Conservation (phyloP, 108 stramenopile genomes). For the Cylindrotheca fusiformis region DNA sequence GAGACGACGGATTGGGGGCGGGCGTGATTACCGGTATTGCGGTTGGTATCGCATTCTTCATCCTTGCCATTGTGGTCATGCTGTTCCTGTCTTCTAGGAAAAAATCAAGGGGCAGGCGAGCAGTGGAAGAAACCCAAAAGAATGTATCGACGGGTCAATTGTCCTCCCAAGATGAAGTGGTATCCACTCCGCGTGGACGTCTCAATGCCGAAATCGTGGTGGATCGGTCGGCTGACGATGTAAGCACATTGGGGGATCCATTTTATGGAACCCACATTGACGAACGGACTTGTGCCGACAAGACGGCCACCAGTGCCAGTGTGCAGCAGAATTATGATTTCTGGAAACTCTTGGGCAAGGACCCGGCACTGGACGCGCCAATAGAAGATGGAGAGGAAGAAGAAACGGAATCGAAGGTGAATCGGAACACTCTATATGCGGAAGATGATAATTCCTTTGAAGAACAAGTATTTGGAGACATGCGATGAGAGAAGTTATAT, state of each 20-base stretch:
- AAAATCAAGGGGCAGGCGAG: not conserved
- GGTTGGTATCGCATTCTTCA: not conserved
- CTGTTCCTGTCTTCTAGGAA: too few relatives aligned
- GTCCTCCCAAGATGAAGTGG: not conserved
- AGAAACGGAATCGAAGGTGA: not conserved
- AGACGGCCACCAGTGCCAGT: constrained; percentile 11
- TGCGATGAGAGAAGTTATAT: too few relatives aligned
- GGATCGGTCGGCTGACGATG: constrained; percentile 6
- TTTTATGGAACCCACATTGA: constrained; percentile 1
- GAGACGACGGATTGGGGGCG: not conserved
- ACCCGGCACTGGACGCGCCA: not conserved
- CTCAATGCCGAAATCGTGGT: constrained; percentile 22
- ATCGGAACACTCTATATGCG: not conserved
- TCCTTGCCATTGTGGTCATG: not conserved
- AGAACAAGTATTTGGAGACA: not conserved
- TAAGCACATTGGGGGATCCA: constrained; percentile 15
- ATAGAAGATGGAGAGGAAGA: not conserved
- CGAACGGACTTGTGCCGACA: constrained; percentile 5
- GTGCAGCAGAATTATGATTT: constrained; percentile 1
- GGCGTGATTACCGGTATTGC: not conserved
- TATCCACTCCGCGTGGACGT: not conserved
- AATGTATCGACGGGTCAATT: not conserved
- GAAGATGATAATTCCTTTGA: not conserved
- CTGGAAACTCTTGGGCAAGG: not conserved
- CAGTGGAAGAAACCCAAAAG: not conserved